These are phyloP conservation scores for Cicer bijugum DNA, from an alignment of 306 rosid genomes.

Conservation along the genomic window DNA sequence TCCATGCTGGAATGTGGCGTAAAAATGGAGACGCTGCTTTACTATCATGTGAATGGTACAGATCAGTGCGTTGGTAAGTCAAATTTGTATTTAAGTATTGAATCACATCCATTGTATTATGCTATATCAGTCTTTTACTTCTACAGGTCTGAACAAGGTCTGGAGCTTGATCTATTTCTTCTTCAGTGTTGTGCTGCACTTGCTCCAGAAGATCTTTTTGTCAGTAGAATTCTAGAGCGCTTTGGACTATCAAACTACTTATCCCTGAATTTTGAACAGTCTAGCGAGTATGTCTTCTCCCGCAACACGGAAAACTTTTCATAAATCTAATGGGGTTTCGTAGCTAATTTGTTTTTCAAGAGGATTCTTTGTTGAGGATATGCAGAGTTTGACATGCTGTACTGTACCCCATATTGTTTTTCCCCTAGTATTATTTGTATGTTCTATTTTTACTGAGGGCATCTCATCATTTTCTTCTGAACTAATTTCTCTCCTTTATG, in stretches of 20 bases:
- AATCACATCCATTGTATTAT: slow-evolving; percentile 18
- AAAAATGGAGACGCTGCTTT: slow-evolving; percentile 86
- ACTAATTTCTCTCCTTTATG: background rate
- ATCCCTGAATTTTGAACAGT: slow-evolving; percentile 64
- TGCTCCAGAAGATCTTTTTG: slow-evolving; percentile 82
- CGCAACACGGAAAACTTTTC: slow-evolving; percentile 37
- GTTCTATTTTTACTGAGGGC: background rate
- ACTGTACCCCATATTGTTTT: background rate
- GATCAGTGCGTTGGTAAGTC: slow-evolving; percentile 85
- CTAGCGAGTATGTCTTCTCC: slow-evolving; percentile 68
- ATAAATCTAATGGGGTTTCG: background rate
- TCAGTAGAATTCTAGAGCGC: slow-evolving; percentile 82
- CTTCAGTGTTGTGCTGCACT: slow-evolving; percentile 94
- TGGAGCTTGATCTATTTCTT: slow-evolving; percentile 96
- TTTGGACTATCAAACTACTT: slow-evolving; percentile 78
- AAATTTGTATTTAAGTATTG: slow-evolving; percentile 34
- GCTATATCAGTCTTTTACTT: slow-evolving; percentile 34
- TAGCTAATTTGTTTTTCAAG: background rate
- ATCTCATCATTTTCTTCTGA: slow-evolving; percentile 23
- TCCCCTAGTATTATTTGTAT: background rate
- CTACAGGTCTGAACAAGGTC: slow-evolving; percentile 91
- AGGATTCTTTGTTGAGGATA: slow-evolving; percentile 10
- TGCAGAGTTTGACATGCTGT: background rate
- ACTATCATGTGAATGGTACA: slow-evolving; percentile 81
- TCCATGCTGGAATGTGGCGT: slow-evolving; percentile 98